Conservation (phyloP, 108 stramenopile genomes). For the Cyclostephanos tholiformis region DNA sequence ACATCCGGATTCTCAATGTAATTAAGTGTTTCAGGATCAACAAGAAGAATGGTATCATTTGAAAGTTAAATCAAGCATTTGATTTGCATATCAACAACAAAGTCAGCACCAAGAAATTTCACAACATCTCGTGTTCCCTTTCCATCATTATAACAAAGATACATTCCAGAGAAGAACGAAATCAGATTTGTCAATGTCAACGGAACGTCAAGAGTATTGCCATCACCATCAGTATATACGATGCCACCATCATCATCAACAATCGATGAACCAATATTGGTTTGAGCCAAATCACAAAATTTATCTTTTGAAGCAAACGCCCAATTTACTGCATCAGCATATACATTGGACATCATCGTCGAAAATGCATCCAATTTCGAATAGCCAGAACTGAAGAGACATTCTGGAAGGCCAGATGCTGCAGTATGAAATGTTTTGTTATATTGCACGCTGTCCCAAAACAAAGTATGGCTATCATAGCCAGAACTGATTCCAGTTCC, state of each 20-base stretch:
- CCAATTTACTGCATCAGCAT: constrained; percentile 23
- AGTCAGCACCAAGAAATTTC: no score
- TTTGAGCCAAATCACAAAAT: neutral
- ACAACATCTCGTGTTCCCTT: no score
- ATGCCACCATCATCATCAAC: constrained; percentile 12
- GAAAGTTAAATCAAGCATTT: neutral
- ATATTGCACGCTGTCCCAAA: neutral
- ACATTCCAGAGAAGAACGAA: neutral
- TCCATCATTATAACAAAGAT: constrained; percentile 9
- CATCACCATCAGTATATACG: no score
- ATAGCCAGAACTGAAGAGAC: neutral
- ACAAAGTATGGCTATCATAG: neutral
- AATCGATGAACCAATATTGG: constrained; percentile 17
- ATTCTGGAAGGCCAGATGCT: neutral
- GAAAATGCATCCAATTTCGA: neutral
- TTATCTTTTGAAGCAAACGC: neutral
- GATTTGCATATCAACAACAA: no score
- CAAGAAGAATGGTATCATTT: no score
- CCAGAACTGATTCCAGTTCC: no score
- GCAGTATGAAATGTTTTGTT: neutral
- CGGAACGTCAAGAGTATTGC: no score
- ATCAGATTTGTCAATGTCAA: neutral
- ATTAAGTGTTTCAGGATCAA: constrained; percentile 1
- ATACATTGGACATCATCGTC: constrained; percentile 13
- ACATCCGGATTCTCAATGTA: constrained; percentile 18